phyloP scores from a whole-genome alignment of 257 asterid species.

The Nicotiana sylvestris region DNA sequence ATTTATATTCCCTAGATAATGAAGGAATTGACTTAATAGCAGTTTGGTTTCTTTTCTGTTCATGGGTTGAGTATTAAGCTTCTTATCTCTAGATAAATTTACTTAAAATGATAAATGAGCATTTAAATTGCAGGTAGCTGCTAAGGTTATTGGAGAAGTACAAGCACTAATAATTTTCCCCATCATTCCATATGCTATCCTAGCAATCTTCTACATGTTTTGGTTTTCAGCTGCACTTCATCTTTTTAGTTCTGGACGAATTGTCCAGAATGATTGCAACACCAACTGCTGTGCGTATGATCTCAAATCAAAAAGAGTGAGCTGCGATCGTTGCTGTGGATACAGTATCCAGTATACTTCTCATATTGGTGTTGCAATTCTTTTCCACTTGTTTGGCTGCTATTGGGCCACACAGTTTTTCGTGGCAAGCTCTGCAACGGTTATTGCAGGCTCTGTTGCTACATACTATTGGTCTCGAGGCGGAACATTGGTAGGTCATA shows the following conservation, averaged over 20 bases:
- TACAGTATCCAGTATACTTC: conserved; percentile 69
- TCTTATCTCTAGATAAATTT: not conserved
- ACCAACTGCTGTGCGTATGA: conserved; percentile 94
- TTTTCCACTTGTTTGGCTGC: conserved; percentile 91
- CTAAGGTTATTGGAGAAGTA: conserved; percentile 97
- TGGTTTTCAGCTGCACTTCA: conserved; percentile 94
- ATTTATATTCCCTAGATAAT: not conserved
- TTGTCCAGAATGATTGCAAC: conserved; percentile 69
- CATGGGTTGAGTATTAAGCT: not conserved
- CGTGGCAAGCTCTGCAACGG: conserved; percentile 74
- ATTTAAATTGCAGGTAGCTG: conserved; percentile 72
- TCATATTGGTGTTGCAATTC: conserved; percentile 73
- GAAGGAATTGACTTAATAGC: not conserved
- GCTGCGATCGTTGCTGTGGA: conserved; percentile 93
- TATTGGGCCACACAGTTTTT: conserved; percentile 93
- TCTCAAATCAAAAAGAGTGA: conserved; percentile 66
- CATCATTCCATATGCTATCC: conserved; percentile 66
- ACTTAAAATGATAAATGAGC: conserved; percentile 3
- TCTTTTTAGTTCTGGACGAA: conserved; percentile 87
- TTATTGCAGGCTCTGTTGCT: conserved; percentile 94
- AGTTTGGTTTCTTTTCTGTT: not conserved
- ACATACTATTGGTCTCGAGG: conserved; percentile 96
- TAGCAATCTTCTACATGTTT: conserved; percentile 81
- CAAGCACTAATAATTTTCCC: conserved; percentile 87
- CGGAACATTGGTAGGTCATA: conserved; percentile 61